Conservation (phyloP, 1,284 basidiomycete species). For the Inonotus obliquus region DNA sequence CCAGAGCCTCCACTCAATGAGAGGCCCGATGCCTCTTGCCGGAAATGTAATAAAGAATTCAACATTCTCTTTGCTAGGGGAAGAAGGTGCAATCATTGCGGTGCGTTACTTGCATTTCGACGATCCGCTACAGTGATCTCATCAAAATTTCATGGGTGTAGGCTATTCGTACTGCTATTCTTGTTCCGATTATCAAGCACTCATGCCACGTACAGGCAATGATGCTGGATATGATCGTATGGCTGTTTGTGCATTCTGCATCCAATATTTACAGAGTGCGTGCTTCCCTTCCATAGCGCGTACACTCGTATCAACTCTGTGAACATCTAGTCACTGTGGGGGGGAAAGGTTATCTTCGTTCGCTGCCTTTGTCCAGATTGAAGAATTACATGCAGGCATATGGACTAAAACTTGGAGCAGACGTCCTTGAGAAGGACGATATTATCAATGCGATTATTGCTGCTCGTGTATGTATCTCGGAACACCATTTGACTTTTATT, state of each 20-base stretch:
- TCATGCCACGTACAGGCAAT: constrained; percentile 55
- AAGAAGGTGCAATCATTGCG: constrained; percentile 70
- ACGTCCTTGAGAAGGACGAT: constrained; percentile 66
- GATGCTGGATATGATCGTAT: constrained; percentile 56
- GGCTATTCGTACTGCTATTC: constrained; percentile 67
- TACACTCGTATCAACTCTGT: not conserved
- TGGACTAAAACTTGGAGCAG: constrained; percentile 53
- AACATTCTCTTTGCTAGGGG: constrained; percentile 59
- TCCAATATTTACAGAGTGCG: constrained; percentile 64
- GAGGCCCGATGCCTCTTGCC: constrained; percentile 45
- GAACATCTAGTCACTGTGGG: constrained; percentile 56
- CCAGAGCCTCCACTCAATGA: constrained; percentile 36
- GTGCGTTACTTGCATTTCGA: constrained; percentile 35
- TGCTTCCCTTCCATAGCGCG: constrained; percentile 17
- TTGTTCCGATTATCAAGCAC: constrained; percentile 68
- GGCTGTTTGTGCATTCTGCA: constrained; percentile 66
- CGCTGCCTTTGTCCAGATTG: constrained; percentile 51
- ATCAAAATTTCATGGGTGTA: constrained; percentile 26
- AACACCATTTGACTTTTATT: not conserved
- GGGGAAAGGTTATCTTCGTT: constrained; percentile 49
- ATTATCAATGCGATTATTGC: constrained; percentile 57
- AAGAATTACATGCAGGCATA: constrained; percentile 68
- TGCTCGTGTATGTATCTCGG: constrained; percentile 44
- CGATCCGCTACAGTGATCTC: not conserved
- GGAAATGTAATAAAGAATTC: constrained; percentile 74